Evolutionary conservation across 2,329 filamentous ascomycete species (phyloP), one percentile per base, ranked within the genome.

Genomic region (Colletotrichum sp.): DNA sequence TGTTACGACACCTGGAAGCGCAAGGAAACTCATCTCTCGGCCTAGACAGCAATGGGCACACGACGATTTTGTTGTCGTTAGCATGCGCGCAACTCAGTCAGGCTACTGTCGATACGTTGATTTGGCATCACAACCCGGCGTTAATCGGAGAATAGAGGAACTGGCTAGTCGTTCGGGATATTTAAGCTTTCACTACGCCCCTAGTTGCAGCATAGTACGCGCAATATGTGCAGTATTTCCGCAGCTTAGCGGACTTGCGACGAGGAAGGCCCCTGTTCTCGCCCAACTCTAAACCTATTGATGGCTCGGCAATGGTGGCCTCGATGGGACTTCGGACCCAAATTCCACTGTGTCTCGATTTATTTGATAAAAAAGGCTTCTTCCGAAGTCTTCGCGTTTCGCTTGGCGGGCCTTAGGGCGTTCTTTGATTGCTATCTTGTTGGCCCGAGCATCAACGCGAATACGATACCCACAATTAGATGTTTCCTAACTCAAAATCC

Each of bases 1-100:
- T 21, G 12, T 52, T n/a, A 52, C 18, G n/a, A 3, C 9, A 4
- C n/a, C n/a, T 12, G 9, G 10, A 21, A 2, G n/a, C 1, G 3
- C n/a, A 49, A n/a, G 39, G n/a, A n/a, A 21, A 12, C 10, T 49
- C n/a, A 21, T 5, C 36, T 39, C 8, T 39, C 36, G 36, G 1
- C 8, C 36, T 13, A 21, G 1, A 21, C 3, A 21, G n/a, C 9
- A 52, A 52, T 13, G 44, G 2, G 2, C 13, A n/a, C 9, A 9
- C 2, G 39, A 0, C 6, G 39, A 5, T 4, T 10, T 5, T 2
- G 9, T 6, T 3, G 8, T 0, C 18, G 5, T 18, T 52, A 4
- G n/a, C n/a, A 7, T 21, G 44, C 9, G 1, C 18, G 44, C n/a
- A 21, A 21, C 44, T 49, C 44, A 49, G n/a, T 10, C 18, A 49